phyloP scores from a whole-genome alignment of 495 filamentous ascomycete genomes.

The Staphylotrichum longicolle region DNA sequence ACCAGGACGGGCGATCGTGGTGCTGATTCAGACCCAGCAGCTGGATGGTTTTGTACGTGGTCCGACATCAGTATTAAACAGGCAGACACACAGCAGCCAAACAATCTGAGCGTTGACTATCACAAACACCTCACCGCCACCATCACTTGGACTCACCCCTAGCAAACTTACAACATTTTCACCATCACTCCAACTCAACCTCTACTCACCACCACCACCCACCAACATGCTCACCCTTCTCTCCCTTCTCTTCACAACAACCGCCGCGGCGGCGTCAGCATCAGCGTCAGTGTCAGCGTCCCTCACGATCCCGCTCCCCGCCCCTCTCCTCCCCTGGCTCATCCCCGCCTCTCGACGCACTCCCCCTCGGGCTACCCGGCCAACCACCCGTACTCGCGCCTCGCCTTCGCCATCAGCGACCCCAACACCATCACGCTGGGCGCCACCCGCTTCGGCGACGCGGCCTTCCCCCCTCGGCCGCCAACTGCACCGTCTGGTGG shows the following conservation, averaged over 20 bases:
- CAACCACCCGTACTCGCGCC: slow-evolving; percentile 1
- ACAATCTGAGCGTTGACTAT: background rate
- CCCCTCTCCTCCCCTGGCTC: background rate
- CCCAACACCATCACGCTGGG: slow-evolving; percentile 9
- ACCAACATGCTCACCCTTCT: slow-evolving; percentile 1
- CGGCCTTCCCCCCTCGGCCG: background rate
- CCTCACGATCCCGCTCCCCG: background rate
- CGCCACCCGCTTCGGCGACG: background rate
- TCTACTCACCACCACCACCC: background rate
- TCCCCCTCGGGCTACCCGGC: slow-evolving; percentile 2
- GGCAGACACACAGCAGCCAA: background rate
- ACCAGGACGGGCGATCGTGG: background rate
- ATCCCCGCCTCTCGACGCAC: background rate
- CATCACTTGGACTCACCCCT: too few relatives aligned
- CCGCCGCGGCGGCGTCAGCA: background rate
- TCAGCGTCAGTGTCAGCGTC: too few relatives aligned
- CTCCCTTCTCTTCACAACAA: background rate
- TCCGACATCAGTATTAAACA: background rate
- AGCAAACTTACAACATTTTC: too few relatives aligned
- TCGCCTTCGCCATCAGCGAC: background rate
- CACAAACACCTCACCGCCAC: background rate
- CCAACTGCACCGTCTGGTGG: slow-evolving; percentile 10
- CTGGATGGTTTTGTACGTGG: too few relatives aligned
- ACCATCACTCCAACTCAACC: background rate
- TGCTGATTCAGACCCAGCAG: background rate